These are phyloP conservation scores for Penicillium canariense DNA, from an alignment of 495 filamentous ascomycete genomes.

Conservation along the genomic window DNA sequence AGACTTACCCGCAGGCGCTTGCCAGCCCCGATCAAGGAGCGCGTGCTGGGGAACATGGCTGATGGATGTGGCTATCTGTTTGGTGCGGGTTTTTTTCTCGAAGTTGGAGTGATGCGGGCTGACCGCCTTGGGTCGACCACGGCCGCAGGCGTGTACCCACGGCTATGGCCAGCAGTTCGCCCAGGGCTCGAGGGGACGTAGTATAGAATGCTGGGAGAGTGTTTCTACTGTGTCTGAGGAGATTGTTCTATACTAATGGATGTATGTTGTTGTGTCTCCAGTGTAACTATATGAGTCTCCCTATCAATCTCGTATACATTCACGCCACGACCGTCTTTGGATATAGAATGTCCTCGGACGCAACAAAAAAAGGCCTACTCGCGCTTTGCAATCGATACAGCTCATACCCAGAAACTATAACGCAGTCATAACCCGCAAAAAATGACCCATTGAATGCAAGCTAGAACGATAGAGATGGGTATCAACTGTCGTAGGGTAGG, in stretches of 20 bases:
- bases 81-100: constrained; percentile 21
- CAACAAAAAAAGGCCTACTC: no score
- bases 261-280: no score
- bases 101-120: constrained; percentile 6
- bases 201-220: no score
- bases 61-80: constrained; percentile 7
- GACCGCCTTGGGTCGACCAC: constrained; percentile 16
- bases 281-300: no score
- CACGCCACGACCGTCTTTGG: no score
- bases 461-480: no score
- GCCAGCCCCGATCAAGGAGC: constrained; percentile 25
- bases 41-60: constrained; percentile 28
- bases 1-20: constrained; percentile 20
- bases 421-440: background rate
- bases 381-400: no score
- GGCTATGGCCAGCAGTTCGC: background rate
- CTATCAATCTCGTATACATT: no score
- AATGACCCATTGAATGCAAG: no score
- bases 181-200: constrained; percentile 10
- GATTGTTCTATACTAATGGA: no score
- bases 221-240: no score
- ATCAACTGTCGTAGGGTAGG: background rate
- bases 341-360: no score
- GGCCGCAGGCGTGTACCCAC: background rate
- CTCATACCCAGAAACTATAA: background rate